Conservation (phyloP, 345 rosid genomes). For the Murraya paniculata region DNA sequence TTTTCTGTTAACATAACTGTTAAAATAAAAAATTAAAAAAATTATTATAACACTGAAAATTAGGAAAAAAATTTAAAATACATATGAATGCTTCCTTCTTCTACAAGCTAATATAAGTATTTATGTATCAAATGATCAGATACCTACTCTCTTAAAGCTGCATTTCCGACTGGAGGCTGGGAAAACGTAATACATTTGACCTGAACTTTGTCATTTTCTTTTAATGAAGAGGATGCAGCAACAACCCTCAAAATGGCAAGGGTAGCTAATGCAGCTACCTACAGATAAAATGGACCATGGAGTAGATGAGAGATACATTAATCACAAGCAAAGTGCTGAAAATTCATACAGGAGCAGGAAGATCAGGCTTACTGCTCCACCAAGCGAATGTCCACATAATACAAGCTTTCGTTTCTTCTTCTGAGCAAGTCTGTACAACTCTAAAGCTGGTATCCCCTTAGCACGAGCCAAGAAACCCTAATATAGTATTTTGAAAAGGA, state of each 20-base stretch:
- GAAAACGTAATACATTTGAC: conserved; percentile 95
- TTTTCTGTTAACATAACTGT: conserved; percentile 82
- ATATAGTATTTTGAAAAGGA: conserved; percentile 4
- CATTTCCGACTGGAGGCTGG: conserved; percentile 95
- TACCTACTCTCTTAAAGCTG: conserved; percentile 91
- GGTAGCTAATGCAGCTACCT: conserved; percentile 97
- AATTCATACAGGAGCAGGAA: conserved; percentile 10
- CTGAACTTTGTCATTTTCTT: conserved; percentile 63
- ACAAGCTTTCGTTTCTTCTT: conserved; percentile 92
- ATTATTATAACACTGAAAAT: neutral
- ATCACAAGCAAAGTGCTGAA: conserved; percentile 7
- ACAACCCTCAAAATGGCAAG: conserved; percentile 93
- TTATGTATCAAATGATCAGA: conserved; percentile 6
- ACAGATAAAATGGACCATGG: neutral
- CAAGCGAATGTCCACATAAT: conserved; percentile 96
- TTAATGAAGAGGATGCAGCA: conserved; percentile 71
- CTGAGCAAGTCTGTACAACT: conserved; percentile 91
- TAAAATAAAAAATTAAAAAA: conserved; percentile 7
- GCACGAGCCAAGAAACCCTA: conserved; percentile 99
- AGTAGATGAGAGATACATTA: conserved; percentile 6
- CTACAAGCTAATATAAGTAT: conserved; percentile 2
- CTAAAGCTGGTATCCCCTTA: conserved; percentile 96
- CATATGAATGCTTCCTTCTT: neutral
- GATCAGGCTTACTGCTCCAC: conserved; percentile 84
- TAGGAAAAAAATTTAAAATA: neutral